phyloP scores from a whole-genome alignment of 2,329 filamentous ascomycete genomes.

The Aspergillus ruber region DNA sequence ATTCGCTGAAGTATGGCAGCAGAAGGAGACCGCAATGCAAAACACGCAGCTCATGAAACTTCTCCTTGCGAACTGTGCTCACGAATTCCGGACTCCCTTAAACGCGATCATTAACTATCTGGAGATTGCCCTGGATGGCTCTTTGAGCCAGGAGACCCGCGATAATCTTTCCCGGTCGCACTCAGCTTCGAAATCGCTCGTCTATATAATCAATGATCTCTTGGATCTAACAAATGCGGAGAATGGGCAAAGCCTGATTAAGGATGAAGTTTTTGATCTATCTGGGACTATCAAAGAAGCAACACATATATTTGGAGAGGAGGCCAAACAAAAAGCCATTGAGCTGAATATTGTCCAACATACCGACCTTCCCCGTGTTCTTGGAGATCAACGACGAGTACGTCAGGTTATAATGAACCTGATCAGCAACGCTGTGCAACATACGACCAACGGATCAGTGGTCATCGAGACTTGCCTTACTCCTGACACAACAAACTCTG shows the following conservation, averaged over 20 bases:
- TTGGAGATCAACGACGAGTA: constrained; percentile 72
- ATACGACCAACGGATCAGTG: constrained; percentile 64
- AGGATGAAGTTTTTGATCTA: constrained; percentile 72
- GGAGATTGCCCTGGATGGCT: constrained; percentile 77
- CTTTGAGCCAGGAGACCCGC: constrained; percentile 69
- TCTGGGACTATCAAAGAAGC: constrained; percentile 65
- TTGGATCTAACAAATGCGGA: constrained; percentile 82
- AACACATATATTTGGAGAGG: constrained; percentile 65
- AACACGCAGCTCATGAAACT: constrained; percentile 72
- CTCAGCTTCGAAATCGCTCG: constrained; percentile 81
- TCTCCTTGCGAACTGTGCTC: constrained; percentile 77
- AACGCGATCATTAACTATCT: constrained; percentile 95
- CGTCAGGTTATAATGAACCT: constrained; percentile 76
- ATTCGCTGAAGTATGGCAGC: constrained; percentile 86
- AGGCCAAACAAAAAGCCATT: constrained; percentile 69
- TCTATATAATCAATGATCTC: constrained; percentile 88
- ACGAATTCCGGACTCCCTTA: constrained; percentile 80
- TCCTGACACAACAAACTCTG: constrained; percentile 40
- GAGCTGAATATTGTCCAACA: constrained; percentile 62
- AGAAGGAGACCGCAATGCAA: constrained; percentile 76
- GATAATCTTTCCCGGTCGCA: constrained; percentile 79
- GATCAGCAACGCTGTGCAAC: constrained; percentile 78
- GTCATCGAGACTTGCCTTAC: constrained; percentile 61
- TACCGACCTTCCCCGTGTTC: constrained; percentile 63
- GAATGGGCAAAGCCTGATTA: constrained; percentile 69